These are phyloP conservation scores for Teunomyces kruisii DNA, from an alignment of 805 yeast genomes.

Conservation along the genomic window DNA sequence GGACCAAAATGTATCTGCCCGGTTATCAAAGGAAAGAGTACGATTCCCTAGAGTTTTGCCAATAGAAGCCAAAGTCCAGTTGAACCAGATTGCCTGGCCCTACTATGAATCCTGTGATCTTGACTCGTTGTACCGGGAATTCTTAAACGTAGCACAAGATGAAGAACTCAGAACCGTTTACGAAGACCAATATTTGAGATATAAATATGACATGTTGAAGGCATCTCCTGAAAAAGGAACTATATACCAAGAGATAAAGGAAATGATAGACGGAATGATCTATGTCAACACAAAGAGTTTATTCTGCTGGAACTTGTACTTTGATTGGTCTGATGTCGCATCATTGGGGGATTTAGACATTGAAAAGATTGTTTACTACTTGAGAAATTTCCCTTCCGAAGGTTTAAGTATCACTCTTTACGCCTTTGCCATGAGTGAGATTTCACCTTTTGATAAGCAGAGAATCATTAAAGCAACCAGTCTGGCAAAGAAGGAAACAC, in stretches of 20 bases:
- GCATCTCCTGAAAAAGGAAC: constrained; percentile 51
- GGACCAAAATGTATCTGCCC: constrained; percentile 34
- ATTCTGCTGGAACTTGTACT: constrained; percentile 68
- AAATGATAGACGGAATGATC: constrained; percentile 70
- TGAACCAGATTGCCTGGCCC: constrained; percentile 45
- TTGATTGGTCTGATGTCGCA: constrained; percentile 70
- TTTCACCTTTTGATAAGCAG: constrained; percentile 56
- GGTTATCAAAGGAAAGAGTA: constrained; percentile 48
- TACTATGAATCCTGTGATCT: constrained; percentile 52
- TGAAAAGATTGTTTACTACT: constrained; percentile 46
- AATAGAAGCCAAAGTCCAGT: constrained; percentile 36
- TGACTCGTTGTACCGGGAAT: constrained; percentile 50
- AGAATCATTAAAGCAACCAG: constrained; percentile 16
- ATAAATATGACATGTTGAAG: constrained; percentile 53
- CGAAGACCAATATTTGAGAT: constrained; percentile 62
- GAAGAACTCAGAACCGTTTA: constrained; percentile 55
- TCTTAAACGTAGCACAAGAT: constrained; percentile 59
- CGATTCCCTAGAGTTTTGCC: constrained; percentile 46
- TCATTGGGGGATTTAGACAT: constrained; percentile 51
- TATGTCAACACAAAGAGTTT: constrained; percentile 59
- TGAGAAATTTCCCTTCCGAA: constrained; percentile 54
- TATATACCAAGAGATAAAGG: constrained; percentile 45
- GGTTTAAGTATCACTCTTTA: constrained; percentile 64
- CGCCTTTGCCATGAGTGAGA: constrained; percentile 64
- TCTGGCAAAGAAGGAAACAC: constrained; percentile 11